These are phyloP conservation scores for Starmerella stellata DNA, from an alignment of 805 yeast species.

Conservation along the genomic window DNA sequence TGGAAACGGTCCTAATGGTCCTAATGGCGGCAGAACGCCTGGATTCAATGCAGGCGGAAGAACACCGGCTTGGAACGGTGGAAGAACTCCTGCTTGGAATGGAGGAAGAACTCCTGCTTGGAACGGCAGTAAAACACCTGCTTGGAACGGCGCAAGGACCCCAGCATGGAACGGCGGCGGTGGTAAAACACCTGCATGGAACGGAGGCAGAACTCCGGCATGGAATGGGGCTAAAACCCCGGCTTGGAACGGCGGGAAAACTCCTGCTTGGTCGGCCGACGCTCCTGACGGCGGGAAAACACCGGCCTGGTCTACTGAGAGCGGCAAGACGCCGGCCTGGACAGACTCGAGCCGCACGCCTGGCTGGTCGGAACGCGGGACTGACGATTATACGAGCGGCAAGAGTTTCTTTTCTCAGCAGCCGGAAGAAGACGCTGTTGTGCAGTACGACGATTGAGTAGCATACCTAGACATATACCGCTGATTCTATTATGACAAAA, in stretches of 20 bases:
- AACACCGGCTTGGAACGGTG: conserved; percentile 19
- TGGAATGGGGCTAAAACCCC: conserved; percentile 25
- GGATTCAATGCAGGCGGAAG: too few species aligned
- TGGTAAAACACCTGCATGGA: conserved; percentile 14
- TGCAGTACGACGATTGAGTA: conserved; percentile 1
- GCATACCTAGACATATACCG: too few species aligned
- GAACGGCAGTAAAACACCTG: conserved; percentile 24
- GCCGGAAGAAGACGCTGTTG: conserved; percentile 1
- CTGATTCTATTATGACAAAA: too few species aligned
- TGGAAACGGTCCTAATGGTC: neutral
- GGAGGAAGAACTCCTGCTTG: conserved; percentile 32
- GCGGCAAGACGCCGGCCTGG: conserved; percentile 23
- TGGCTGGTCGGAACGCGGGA: conserved; percentile 19
- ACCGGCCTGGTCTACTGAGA: conserved; percentile 20
- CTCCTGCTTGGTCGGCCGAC: conserved; percentile 25
- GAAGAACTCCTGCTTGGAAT: conserved; percentile 15
- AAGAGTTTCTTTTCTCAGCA: neutral
- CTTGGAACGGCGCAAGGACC: conserved; percentile 26
- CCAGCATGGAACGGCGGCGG: conserved; percentile 35
- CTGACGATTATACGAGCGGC: neutral
- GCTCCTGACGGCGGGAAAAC: conserved; percentile 19
- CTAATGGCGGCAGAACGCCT: neutral
- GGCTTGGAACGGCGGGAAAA: conserved; percentile 21
- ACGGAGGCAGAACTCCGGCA: conserved; percentile 26
- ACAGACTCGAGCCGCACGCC: conserved; percentile 20